phyloP scores from a whole-genome alignment of 2,329 filamentous ascomycete genomes.

The Sclerotinia trifoliorum region DNA sequence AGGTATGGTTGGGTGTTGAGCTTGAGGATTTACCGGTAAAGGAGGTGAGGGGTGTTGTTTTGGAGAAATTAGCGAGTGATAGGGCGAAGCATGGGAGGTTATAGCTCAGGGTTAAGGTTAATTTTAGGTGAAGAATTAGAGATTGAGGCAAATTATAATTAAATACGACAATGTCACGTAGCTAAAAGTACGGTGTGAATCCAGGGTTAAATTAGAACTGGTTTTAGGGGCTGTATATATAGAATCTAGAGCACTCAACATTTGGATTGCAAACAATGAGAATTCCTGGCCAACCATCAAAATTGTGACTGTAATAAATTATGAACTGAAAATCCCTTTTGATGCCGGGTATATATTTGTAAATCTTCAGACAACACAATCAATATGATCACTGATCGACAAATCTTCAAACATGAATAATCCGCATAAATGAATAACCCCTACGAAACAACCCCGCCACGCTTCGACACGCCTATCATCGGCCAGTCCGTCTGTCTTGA shows the following conservation, averaged over 20 bases:
- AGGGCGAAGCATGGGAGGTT: neutral
- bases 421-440: neutral
- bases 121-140: neutral
- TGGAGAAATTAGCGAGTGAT: slow-evolving; percentile 25
- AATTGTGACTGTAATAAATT: neutral
- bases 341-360: neutral
- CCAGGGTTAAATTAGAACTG: neutral
- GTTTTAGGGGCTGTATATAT: neutral
- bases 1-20: slow-evolving; percentile 55
- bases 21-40: slow-evolving; percentile 55
- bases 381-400: neutral
- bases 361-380: neutral
- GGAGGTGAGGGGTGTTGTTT: slow-evolving; percentile 55
- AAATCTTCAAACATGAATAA: neutral
- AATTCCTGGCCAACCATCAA: neutral
- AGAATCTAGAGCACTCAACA: neutral
- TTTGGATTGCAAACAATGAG: neutral
- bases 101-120: neutral
- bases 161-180: neutral
- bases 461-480: slow-evolving; percentile 14
- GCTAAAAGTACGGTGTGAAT: neutral
- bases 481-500: neutral
- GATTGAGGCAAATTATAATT: neutral
- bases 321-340: too few relatives aligned
- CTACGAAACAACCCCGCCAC: neutral